Conservation (phyloP, 2,329 filamentous ascomycete species). For the Aspergillus sp. region DNA sequence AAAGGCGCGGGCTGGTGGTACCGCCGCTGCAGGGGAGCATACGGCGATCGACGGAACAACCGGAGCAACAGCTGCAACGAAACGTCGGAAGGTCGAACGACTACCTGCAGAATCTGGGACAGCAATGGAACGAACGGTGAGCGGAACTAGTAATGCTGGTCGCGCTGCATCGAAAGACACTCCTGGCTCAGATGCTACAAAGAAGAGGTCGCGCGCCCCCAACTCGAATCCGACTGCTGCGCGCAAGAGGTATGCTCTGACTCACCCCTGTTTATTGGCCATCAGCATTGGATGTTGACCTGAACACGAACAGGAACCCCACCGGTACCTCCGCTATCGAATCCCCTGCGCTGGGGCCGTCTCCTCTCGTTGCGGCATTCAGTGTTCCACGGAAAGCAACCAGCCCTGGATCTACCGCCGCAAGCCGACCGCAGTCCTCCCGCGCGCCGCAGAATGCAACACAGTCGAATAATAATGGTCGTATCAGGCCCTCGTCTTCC, state of each 20-base stretch:
- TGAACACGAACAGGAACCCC: conserved; percentile 31
- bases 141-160: conserved; percentile 24
- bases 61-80: conserved; percentile 36
- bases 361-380: conserved; percentile 63
- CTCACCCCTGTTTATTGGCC: background rate
- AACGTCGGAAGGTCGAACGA: conserved; percentile 77
- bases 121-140: conserved; percentile 36
- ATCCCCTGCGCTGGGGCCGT: conserved; percentile 65
- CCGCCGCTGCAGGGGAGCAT: conserved; percentile 8
- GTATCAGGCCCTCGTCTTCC: conserved; percentile 53
- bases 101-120: conserved; percentile 26
- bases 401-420: conserved; percentile 53
- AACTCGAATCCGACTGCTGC: conserved; percentile 51
- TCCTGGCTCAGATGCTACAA: conserved; percentile 46
- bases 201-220: conserved; percentile 66
- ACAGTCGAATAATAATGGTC: conserved; percentile 45
- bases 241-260: conserved; percentile 64
- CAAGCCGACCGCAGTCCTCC: conserved; percentile 56
- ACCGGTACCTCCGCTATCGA: conserved; percentile 45
- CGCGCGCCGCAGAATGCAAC: conserved; percentile 69
- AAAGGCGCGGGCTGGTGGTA: conserved; percentile 38
- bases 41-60: conserved; percentile 9
- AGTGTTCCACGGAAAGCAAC: conserved; percentile 47
- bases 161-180: conserved; percentile 46
- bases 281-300: background rate